phyloP scores from a whole-genome alignment of 805 yeast species.

The Torulaspora maleeae region DNA sequence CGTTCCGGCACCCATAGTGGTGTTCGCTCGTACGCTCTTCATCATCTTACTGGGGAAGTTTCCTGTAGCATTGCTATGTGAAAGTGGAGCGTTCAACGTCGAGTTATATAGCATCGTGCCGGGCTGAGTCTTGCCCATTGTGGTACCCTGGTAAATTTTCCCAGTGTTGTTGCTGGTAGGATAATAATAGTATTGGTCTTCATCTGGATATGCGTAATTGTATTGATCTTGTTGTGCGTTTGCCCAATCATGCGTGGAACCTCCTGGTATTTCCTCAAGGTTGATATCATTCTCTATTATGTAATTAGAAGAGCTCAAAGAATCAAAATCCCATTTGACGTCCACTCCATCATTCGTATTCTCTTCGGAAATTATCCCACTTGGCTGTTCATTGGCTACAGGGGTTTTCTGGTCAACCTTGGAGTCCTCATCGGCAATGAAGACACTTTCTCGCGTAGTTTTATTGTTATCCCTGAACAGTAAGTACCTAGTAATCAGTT shows the following conservation, averaged over 20 bases:
- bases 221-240: slow-evolving; percentile 23
- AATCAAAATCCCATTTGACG: slow-evolving; percentile 88
- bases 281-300: slow-evolving; percentile 66
- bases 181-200: slow-evolving; percentile 27
- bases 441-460: slow-evolving; percentile 49
- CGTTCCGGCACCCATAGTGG: slow-evolving; percentile 25
- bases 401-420: slow-evolving; percentile 9
- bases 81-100: slow-evolving; percentile 27
- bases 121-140: slow-evolving; percentile 29
- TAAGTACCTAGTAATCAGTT: slow-evolving; percentile 66
- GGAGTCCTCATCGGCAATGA: slow-evolving; percentile 38
- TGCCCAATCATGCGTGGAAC: slow-evolving; percentile 24
- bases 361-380: slow-evolving; percentile 9
- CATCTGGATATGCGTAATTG: slow-evolving; percentile 35
- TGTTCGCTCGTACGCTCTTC: slow-evolving; percentile 32
- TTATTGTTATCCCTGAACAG: slow-evolving; percentile 68
- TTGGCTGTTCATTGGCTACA: slow-evolving; percentile 2
- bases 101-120: slow-evolving; percentile 26
- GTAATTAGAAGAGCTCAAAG: slow-evolving; percentile 67
- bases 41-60: slow-evolving; percentile 22
- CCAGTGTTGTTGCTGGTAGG: slow-evolving; percentile 22
- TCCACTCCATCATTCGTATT: slow-evolving; percentile 35
- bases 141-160: slow-evolving; percentile 28
- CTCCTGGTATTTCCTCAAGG: slow-evolving; percentile 35
- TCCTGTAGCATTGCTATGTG: slow-evolving; percentile 19